Base-by-base conservation (phyloP, 768 basidiomycete species). In the Russula earlei region DNA sequence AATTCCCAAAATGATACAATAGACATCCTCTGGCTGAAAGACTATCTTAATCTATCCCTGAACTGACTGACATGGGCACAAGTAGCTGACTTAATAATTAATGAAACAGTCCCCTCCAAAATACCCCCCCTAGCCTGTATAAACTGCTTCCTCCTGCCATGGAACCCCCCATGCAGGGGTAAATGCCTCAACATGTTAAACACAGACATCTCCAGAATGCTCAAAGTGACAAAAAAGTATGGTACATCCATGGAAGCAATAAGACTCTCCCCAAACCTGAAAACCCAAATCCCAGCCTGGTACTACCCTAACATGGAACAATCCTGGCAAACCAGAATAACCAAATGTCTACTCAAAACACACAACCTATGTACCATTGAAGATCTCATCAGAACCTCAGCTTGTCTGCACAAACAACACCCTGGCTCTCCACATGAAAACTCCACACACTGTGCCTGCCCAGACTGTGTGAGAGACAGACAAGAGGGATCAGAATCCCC, bases 61-160 rank as follows among this genome's bases (percentile, higher is more conserved):
- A 2, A 6, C 6, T 0, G 47, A 52, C n/a, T 59, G 52, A 1
- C 15, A 1, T 66, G 65, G 65, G 65, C 65, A 0, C 59, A 15
- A 37, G n/a, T 55, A 0, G 36, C 51, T 0, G 64, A 66, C 20
- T 5, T n/a, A 0, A 24, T 64, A 0, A 25, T 63, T 6, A 40
- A 54, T 14, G 15, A 38, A 0, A 3, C 55, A 1, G 50, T 53
- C 3, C 40, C 40, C 20, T 10, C 3, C 1, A 20, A 12, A 5
- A 33, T 5, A 10, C 10, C 31, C 5, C 31, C 31, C 31, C 5
- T 10, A 33, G 31, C 31, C 31, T 10, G 10, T 33, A 5, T 10
- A 33, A 33, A 33, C 31, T 33, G 31, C 5, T 5, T 5, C 5
- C 5, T 10, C 31, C 31, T 10, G 10, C 31, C n/a, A n/a, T n/a